These are phyloP conservation scores for Diddensiella caesifluorescens DNA, from an alignment of 805 yeast species.

Conservation along the genomic window DNA sequence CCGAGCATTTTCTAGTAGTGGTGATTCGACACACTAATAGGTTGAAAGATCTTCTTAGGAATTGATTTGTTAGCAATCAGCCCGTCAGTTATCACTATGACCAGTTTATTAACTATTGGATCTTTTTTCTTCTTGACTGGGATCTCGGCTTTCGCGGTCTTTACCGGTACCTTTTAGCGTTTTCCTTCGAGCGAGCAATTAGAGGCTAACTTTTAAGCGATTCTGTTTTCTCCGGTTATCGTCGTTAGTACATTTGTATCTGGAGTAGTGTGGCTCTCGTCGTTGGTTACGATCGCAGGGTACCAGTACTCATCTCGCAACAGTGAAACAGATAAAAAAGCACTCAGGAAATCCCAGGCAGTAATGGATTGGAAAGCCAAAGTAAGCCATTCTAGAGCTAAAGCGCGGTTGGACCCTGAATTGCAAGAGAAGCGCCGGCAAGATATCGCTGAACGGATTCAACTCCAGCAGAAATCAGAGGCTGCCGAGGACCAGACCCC, in stretches of 20 bases:
- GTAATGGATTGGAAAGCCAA: conserved; percentile 1
- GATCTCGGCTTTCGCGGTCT: conserved; percentile 5
- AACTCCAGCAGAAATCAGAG: not conserved
- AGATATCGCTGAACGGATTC: conserved; percentile 1
- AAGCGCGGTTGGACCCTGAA: not conserved
- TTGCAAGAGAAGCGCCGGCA: not conserved
- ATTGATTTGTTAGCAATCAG: no score
- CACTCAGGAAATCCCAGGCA: conserved; percentile 1
- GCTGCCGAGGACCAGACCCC: not conserved
- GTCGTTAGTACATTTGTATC: conserved; percentile 1
- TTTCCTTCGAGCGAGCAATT: not conserved
- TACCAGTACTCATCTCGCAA: conserved; percentile 11
- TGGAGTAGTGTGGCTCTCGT: conserved; percentile 4
- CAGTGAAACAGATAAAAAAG: not conserved
- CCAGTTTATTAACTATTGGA: not conserved
- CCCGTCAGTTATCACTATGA: not conserved
- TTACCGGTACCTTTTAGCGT: conserved; percentile 1
- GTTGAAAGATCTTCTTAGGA: no score
- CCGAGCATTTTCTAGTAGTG: no score
- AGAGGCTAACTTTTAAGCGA: not conserved
- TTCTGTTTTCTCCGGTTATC: conserved; percentile 4
- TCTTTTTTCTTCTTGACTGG: conserved; percentile 1
- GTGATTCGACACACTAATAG: no score
- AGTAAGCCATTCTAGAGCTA: conserved; percentile 1
- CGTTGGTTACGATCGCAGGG: conserved; percentile 8